These are phyloP conservation scores for Mallotus japonicus DNA, from an alignment of 441 rosid species.

Conservation along the genomic window DNA sequence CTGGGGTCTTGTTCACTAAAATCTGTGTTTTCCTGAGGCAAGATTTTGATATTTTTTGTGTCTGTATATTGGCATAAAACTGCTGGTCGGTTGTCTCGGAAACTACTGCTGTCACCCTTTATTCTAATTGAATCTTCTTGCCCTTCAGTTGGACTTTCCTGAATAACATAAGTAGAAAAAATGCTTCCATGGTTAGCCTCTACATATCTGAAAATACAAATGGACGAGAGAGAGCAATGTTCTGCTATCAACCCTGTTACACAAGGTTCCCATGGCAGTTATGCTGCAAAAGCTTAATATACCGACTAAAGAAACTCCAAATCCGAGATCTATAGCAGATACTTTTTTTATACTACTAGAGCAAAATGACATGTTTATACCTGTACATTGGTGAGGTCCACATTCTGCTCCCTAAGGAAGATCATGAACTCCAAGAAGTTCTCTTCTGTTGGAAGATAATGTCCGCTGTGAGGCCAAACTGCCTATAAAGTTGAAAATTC, in stretches of 20 bases:
- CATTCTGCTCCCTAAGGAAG: conserved; percentile 61
- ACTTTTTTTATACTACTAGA: not conserved
- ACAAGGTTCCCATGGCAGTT: no score
- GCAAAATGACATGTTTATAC: conserved; percentile 26
- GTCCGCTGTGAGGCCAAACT: conserved; percentile 99
- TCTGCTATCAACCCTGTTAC: no score
- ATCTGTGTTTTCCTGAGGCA: conserved; percentile 23
- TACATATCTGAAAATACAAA: not conserved
- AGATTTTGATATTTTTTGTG: conserved; percentile 23
- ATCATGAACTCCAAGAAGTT: conserved; percentile 76
- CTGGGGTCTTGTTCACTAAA: conserved; percentile 19
- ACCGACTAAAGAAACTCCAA: not conserved
- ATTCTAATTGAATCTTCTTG: conserved; percentile 40
- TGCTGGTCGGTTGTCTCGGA: conserved; percentile 30
- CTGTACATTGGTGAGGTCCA: conserved; percentile 71
- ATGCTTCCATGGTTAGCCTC: conserved; percentile 7
- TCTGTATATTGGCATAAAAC: conserved; percentile 30
- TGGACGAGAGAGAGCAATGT: no score
- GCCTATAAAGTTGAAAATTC: conserved; percentile 39
- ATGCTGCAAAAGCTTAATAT: no score
- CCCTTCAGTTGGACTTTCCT: conserved; percentile 66
- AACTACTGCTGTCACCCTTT: conserved; percentile 26
- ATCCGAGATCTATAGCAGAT: not conserved
- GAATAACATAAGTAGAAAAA: conserved; percentile 19
- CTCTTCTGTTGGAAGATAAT: conserved; percentile 92